These are phyloP conservation scores for Gardenia jasminoides DNA, from an alignment of 257 asterid genomes.

Conservation along the genomic window DNA sequence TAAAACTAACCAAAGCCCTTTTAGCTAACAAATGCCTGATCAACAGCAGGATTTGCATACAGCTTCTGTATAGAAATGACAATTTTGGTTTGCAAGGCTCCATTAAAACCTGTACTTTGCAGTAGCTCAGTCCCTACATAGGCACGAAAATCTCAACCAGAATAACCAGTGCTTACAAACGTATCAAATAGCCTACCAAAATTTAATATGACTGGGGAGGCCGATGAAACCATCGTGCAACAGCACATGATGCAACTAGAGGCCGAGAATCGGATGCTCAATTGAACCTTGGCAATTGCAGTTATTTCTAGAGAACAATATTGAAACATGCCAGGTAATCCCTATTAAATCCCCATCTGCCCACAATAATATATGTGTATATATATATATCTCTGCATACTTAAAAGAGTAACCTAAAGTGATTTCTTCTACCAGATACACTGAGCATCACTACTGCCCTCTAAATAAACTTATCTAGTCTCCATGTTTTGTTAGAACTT, in stretches of 20 bases:
- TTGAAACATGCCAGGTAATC: constrained; percentile 1
- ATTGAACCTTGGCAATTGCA: constrained; percentile 17
- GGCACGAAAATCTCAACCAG: not conserved
- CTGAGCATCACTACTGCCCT: constrained; percentile 13
- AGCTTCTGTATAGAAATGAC: not conserved
- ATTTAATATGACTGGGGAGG: not conserved
- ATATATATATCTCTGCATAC: constrained; percentile 19
- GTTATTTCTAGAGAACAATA: constrained; percentile 13
- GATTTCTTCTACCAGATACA: constrained; percentile 27
- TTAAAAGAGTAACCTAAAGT: constrained; percentile 14
- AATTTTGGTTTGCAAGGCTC: not conserved
- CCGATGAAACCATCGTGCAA: not conserved
- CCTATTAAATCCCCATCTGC: constrained; percentile 10
- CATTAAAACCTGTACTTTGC: not conserved
- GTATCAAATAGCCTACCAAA: not conserved
- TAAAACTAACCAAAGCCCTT: no score
- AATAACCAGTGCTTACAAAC: not conserved
- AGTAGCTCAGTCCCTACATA: not conserved
- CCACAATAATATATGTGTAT: constrained; percentile 12
- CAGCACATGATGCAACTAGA: not conserved
- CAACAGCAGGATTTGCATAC: not conserved
- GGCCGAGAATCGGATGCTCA: constrained; percentile 17
- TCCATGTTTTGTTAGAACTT: constrained; percentile 38
- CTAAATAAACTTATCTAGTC: constrained; percentile 45
- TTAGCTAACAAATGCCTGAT: not conserved